Conservation (phyloP, 2,329 filamentous ascomycete species). For the Aspergillus texensis region DNA sequence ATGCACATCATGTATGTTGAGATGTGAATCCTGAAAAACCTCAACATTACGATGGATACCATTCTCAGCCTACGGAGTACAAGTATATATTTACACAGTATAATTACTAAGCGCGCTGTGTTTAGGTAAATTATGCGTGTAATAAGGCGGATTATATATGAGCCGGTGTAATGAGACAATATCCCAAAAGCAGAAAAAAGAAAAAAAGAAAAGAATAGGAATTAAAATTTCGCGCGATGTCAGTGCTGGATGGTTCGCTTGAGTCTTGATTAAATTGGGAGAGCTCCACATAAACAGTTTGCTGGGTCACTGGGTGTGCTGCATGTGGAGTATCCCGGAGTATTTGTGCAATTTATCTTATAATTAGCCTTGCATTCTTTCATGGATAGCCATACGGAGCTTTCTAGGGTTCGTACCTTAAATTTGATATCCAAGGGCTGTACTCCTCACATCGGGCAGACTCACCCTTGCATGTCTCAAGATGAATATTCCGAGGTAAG, state of each 20-base stretch:
- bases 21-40: neutral
- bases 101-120: too few relatives aligned
- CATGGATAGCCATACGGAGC: neutral
- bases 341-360: neutral
- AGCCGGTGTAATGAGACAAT: neutral
- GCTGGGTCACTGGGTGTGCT: neutral
- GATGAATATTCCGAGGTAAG: neutral
- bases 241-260: neutral
- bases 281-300: neutral
- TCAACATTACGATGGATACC: neutral
- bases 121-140: too few relatives aligned
- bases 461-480: neutral
- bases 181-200: neutral
- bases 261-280: neutral
- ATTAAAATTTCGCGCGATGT: neutral
- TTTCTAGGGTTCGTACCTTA: neutral
- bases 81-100: too few relatives aligned
- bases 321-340: neutral
- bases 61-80: too few relatives aligned
- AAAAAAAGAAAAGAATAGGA: neutral
- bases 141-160: neutral
- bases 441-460: neutral
- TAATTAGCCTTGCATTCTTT: conserved; percentile 1
- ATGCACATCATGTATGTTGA: neutral
- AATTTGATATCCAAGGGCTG: neutral